Evolutionary conservation across 2,329 filamentous ascomycete species (phyloP).

Genomic region (Pezicula rhizophila): DNA sequence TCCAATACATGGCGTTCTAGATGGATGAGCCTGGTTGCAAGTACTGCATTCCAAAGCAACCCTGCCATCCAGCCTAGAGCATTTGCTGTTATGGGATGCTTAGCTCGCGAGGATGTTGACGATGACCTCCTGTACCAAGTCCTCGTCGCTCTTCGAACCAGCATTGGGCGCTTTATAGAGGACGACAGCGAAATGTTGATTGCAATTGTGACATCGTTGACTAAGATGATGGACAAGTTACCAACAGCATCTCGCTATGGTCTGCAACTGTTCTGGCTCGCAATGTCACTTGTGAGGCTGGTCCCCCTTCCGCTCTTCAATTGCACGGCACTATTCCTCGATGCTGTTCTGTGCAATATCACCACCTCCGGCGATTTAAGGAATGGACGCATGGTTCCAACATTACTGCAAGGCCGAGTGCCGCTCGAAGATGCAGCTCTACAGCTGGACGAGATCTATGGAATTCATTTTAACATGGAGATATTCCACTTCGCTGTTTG

Average conservation of each 20-base stretch:
- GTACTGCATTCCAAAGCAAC: conserved; percentile 68
- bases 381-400: conserved; percentile 51
- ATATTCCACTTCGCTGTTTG: conserved; percentile 64
- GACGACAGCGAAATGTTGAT: conserved; percentile 64
- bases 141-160: conserved; percentile 59
- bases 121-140: conserved; percentile 68
- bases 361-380: conserved; percentile 53
- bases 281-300: conserved; percentile 58
- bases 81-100: conserved; percentile 65
- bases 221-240: conserved; percentile 67
- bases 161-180: conserved; percentile 58
- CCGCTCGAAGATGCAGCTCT: conserved; percentile 57
- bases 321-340: conserved; percentile 58
- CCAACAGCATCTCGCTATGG: conserved; percentile 62
- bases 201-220: conserved; percentile 59
- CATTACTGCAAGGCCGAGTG: conserved; percentile 53
- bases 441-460: conserved; percentile 58
- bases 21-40: conserved; percentile 69
- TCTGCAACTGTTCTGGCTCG: conserved; percentile 64
- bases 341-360: conserved; percentile 59
- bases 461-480: conserved; percentile 56
- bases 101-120: conserved; percentile 66
- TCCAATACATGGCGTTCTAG: conserved; percentile 65
- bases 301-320: conserved; percentile 60
- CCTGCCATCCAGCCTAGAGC: conserved; percentile 64